A percentile compares a stretch with the other conserved stretches of the same genome.
phyloP scores from a whole-genome alignment of 768 basidiomycete genomes.

The Agaricus subrufescens region DNA sequence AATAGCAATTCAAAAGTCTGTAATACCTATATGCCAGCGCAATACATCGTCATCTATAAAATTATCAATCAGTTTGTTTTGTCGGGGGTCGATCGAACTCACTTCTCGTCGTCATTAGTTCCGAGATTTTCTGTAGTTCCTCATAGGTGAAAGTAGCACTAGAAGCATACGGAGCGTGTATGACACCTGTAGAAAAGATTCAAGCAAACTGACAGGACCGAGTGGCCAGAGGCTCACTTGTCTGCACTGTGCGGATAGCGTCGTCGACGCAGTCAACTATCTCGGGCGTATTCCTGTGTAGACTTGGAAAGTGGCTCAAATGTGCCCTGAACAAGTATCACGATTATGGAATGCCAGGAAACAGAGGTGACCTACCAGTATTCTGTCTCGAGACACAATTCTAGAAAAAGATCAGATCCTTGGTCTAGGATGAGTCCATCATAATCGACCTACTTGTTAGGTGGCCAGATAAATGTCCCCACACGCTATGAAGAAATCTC shows the following conservation, averaged over 20 bases:
- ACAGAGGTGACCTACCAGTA: background rate
- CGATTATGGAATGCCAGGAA: background rate
- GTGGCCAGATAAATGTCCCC: background rate
- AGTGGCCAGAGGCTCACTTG: background rate
- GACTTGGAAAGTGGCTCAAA: background rate
- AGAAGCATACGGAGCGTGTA: background rate
- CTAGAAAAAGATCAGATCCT: background rate
- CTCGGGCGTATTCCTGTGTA: background rate
- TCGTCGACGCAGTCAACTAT: background rate
- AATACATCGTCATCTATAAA: background rate
- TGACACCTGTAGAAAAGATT: background rate
- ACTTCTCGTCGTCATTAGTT: background rate
- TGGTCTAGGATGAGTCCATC: background rate
- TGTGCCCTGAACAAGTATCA: background rate
- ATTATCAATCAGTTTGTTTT: background rate
- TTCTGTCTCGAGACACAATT: slow-evolving; percentile 1
- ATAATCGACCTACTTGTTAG: background rate
- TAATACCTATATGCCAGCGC: slow-evolving; percentile 7
- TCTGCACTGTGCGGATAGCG: background rate
- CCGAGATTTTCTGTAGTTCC: background rate
- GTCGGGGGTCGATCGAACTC: background rate
- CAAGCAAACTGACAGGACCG: background rate
- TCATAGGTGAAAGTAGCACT: background rate
- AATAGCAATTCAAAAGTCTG: too few species aligned
- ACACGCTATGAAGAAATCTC: background rate